Conservation (phyloP, 345 rosid genomes). For the Raphanus sativus region DNA sequence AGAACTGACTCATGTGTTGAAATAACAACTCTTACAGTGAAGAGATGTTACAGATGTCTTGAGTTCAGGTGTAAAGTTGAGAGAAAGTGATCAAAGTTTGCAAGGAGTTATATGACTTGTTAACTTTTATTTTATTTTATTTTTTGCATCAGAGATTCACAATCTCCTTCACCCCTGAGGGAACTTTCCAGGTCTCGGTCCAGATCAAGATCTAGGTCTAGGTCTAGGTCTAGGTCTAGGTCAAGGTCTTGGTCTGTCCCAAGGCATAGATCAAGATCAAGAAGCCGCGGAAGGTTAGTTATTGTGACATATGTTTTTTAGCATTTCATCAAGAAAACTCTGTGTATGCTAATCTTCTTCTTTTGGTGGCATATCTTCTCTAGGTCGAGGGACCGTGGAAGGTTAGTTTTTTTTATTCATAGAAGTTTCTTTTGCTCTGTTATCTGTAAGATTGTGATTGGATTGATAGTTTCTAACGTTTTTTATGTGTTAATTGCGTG, state of each 20-base stretch:
- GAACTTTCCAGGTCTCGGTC: conserved; percentile 32
- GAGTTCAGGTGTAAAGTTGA: too few species aligned
- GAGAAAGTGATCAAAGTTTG: too few species aligned
- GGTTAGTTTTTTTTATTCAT: neutral
- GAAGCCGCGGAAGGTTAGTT: neutral
- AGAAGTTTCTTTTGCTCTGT: neutral
- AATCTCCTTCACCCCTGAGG: neutral
- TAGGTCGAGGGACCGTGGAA: conserved; percentile 42
- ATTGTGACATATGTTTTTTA: neutral
- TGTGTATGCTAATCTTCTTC: neutral
- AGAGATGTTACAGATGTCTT: neutral
- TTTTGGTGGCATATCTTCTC: conserved; percentile 5
- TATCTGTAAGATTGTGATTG: neutral
- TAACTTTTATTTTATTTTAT: too few species aligned
- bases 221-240: conserved; percentile 57
- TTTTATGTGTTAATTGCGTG: neutral
- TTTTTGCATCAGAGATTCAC: neutral
- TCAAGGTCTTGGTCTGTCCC: conserved; percentile 57
- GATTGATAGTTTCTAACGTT: neutral
- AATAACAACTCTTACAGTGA: neutral
- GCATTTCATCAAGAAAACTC: neutral
- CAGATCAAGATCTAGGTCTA: conserved; percentile 53
- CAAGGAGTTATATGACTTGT: too few species aligned
- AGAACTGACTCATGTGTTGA: neutral
- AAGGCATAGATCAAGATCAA: conserved; percentile 57